A percentile compares a stretch with the other conserved stretches of the same genome.
Evolutionary conservation across 192 early-diverging fungal species (phyloP).

Genomic region (Coemansia furcata): DNA sequence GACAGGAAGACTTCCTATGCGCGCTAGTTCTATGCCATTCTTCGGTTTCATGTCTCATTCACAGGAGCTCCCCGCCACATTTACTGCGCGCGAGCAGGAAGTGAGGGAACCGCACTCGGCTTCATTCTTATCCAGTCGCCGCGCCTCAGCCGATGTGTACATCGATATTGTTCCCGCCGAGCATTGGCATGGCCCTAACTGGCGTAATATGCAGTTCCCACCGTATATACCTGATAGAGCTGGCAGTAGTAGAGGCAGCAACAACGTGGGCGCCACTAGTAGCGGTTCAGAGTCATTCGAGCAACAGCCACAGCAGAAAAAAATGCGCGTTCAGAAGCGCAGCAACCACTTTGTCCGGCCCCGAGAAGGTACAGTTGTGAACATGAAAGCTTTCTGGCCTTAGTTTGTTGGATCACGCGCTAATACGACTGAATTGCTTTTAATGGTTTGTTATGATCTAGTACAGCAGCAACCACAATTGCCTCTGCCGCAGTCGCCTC

Average conservation of each 20-base stretch:
- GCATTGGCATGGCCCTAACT: not conserved
- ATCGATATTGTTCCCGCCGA: not conserved
- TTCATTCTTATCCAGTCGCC: not conserved
- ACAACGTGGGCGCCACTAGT: not conserved
- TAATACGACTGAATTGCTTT: not conserved
- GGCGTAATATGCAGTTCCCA: not conserved
- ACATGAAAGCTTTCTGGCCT: not conserved
- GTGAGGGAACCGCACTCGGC: not conserved
- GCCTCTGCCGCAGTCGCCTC: not conserved
- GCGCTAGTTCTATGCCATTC: not conserved
- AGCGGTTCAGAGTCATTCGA: not conserved
- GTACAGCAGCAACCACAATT: not conserved
- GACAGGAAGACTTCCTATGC: not conserved
- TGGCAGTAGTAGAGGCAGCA: not conserved
- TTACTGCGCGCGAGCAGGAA: not conserved
- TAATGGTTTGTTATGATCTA: not conserved
- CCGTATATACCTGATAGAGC: not conserved
- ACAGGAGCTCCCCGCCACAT: not conserved
- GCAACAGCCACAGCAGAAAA: not conserved
- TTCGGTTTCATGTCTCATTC: not conserved
- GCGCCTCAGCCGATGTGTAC: not conserved
- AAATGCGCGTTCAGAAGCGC: not conserved
- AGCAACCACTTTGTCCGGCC: not conserved
- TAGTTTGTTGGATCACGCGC: not conserved
- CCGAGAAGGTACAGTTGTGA: not conserved